These are phyloP conservation scores for Quercus ilex DNA, from an alignment of 306 rosid genomes.

Conservation along the genomic window DNA sequence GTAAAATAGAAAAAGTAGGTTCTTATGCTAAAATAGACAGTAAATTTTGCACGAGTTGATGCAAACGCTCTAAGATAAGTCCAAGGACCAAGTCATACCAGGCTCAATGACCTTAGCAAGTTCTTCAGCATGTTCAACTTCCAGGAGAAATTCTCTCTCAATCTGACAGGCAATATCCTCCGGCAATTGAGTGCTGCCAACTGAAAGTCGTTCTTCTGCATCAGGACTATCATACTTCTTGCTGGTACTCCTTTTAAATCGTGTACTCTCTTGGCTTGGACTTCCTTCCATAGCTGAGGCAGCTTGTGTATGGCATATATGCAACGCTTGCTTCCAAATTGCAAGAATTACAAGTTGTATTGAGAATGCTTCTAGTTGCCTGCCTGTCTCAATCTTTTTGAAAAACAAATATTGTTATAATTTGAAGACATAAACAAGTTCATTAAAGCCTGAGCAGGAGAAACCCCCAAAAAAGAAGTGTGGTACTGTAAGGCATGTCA, in stretches of 20 bases:
- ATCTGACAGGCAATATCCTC: slow-evolving; percentile 62
- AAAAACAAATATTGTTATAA: background rate
- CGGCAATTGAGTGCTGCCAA: slow-evolving; percentile 41
- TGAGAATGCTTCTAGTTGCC: slow-evolving; percentile 88
- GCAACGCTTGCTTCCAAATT: slow-evolving; percentile 95
- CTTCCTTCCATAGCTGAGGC: slow-evolving; percentile 99
- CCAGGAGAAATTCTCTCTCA: slow-evolving; percentile 81
- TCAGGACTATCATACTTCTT: slow-evolving; percentile 54
- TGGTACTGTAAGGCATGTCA: slow-evolving; percentile 3
- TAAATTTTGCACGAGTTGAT: too few relatives aligned
- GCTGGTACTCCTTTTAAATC: slow-evolving; percentile 61
- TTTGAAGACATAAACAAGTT: background rate
- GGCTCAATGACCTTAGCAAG: slow-evolving; percentile 84
- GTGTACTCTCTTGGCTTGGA: slow-evolving; percentile 73
- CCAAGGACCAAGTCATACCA: slow-evolving; percentile 48
- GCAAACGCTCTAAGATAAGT: background rate
- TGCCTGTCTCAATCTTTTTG: slow-evolving; percentile 58
- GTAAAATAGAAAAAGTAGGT: too few relatives aligned
- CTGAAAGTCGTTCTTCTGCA: slow-evolving; percentile 52
- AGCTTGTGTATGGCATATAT: slow-evolving; percentile 98
- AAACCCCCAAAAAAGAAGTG: background rate
- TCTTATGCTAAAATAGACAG: too few relatives aligned
- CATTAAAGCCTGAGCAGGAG: slow-evolving; percentile 3
- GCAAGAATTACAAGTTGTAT: slow-evolving; percentile 98
- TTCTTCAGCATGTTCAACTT: slow-evolving; percentile 83